Evolutionary conservation across 345 rosid species (phyloP).

Genomic region (Aegle marmelos): DNA sequence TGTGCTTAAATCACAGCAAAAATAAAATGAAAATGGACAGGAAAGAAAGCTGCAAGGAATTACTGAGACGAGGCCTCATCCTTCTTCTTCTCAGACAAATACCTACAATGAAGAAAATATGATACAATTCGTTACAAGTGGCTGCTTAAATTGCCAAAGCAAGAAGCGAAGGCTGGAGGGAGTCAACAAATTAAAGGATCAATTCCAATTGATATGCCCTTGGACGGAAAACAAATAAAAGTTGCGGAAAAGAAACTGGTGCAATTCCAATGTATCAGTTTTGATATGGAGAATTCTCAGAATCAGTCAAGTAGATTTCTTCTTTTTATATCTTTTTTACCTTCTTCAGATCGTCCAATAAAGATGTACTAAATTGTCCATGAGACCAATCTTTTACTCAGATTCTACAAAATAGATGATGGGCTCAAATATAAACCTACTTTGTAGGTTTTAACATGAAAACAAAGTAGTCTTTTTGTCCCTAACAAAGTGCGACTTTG

Average conservation of each 20-base stretch:
- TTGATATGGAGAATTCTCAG: background rate
- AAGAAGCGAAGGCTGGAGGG: background rate
- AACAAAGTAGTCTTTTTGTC: background rate
- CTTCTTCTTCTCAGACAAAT: conserved; percentile 37
- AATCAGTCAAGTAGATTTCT: background rate
- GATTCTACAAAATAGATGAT: background rate
- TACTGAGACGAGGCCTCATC: conserved; percentile 36
- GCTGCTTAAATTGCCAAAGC: background rate
- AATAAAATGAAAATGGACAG: background rate
- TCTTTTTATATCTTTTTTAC: background rate
- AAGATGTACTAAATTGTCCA: background rate
- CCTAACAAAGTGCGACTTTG: background rate
- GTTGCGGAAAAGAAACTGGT: background rate
- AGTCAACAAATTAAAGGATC: background rate
- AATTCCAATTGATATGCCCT: background rate
- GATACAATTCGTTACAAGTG: background rate
- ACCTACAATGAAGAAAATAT: conserved; percentile 26
- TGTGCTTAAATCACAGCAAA: conserved; percentile 7
- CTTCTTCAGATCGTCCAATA: background rate
- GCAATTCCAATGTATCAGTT: background rate
- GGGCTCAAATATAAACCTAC: background rate
- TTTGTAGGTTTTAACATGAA: background rate
- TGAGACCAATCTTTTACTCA: background rate
- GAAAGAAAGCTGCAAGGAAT: conserved; percentile 2
- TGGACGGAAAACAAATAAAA: background rate